Evolutionary conservation across 2,329 filamentous ascomycete genomes (phyloP).

Genomic region (Davidsoniella eucalypti): DNA sequence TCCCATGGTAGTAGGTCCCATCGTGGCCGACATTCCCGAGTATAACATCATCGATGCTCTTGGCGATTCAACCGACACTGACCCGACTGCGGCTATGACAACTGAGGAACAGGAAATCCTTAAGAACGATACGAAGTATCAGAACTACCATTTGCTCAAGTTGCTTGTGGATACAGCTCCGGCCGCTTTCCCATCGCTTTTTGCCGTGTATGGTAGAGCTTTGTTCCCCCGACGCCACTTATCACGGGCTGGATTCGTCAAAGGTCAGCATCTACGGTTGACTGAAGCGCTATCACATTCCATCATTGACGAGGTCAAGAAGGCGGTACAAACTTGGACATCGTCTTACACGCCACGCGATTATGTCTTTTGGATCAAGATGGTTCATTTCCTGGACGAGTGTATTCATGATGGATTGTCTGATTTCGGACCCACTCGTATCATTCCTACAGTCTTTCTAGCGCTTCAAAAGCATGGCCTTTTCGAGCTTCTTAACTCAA

Average conservation of each 20-base stretch:
- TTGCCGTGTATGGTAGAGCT: slow-evolving; percentile 71
- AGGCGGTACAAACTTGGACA: slow-evolving; percentile 22
- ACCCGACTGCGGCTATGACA: background rate
- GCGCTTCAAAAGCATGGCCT: slow-evolving; percentile 75
- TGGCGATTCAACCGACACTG: slow-evolving; percentile 18
- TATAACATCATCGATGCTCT: slow-evolving; percentile 11
- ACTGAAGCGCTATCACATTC: slow-evolving; percentile 54
- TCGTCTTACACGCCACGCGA: slow-evolving; percentile 32
- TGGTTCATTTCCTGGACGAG: slow-evolving; percentile 61
- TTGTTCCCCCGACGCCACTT: slow-evolving; percentile 53
- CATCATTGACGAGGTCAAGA: slow-evolving; percentile 48
- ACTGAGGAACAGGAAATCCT: background rate
- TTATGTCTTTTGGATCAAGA: slow-evolving; percentile 68
- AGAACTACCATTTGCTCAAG: slow-evolving; percentile 65
- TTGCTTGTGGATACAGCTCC: slow-evolving; percentile 65
- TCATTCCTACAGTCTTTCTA: slow-evolving; percentile 62
- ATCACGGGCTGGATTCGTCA: slow-evolving; percentile 39
- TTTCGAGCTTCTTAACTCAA: slow-evolving; percentile 53
- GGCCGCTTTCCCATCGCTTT: slow-evolving; percentile 65
- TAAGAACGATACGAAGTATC: slow-evolving; percentile 24
- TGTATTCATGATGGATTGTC: slow-evolving; percentile 54
- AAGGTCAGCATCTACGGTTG: slow-evolving; percentile 37
- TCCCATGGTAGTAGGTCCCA: background rate
- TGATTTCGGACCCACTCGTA: slow-evolving; percentile 29
- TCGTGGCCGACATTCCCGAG: slow-evolving; percentile 8